Percentiles rank a stretch among this genome's conserved stretches.
phyloP scores from a whole-genome alignment of 2,329 filamentous ascomycete species.

The Pseudogymnoascus sp. region DNA sequence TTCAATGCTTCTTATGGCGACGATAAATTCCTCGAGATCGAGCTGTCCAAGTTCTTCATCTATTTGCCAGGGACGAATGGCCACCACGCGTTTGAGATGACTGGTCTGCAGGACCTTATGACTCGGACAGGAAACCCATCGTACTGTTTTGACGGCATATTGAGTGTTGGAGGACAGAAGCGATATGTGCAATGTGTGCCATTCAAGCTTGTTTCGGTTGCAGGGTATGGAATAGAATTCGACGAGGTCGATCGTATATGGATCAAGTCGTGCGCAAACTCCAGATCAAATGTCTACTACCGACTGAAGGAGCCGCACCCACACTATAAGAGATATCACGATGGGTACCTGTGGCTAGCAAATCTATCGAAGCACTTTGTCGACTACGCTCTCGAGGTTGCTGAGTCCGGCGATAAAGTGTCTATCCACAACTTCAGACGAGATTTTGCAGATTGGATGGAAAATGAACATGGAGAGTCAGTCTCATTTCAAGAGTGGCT shows the following conservation, averaged over 20 bases:
- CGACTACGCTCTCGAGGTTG: slow-evolving; percentile 41
- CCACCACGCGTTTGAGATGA: slow-evolving; percentile 41
- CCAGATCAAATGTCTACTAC: slow-evolving; percentile 51
- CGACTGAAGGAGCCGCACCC: slow-evolving; percentile 44
- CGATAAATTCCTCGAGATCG: slow-evolving; percentile 35
- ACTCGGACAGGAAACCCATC: slow-evolving; percentile 29
- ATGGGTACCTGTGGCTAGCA: slow-evolving; percentile 62
- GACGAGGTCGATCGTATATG: slow-evolving; percentile 51
- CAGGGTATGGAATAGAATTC: slow-evolving; percentile 50
- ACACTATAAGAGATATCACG: slow-evolving; percentile 56
- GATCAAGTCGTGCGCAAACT: slow-evolving; percentile 48
- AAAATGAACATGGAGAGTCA: slow-evolving; percentile 34
- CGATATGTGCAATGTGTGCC: slow-evolving; percentile 46
- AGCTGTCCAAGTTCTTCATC: slow-evolving; percentile 50
- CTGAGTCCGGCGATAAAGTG: slow-evolving; percentile 29
- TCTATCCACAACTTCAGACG: slow-evolving; percentile 47
- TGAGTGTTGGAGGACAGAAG: slow-evolving; percentile 36
- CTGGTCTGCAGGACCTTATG: slow-evolving; percentile 45
- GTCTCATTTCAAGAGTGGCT: slow-evolving; percentile 48
- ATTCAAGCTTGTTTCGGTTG: slow-evolving; percentile 55
- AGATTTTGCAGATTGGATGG: slow-evolving; percentile 52
- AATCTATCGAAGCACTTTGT: slow-evolving; percentile 64
- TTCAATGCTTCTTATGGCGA: not conserved
- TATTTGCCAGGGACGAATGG: slow-evolving; percentile 36
- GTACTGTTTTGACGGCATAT: slow-evolving; percentile 53